Evolutionary conservation across 2,329 filamentous ascomycete species (phyloP), one percentile per base, ranked within the genome.

Genomic region (Ascochyta clinopodiicola): DNA sequence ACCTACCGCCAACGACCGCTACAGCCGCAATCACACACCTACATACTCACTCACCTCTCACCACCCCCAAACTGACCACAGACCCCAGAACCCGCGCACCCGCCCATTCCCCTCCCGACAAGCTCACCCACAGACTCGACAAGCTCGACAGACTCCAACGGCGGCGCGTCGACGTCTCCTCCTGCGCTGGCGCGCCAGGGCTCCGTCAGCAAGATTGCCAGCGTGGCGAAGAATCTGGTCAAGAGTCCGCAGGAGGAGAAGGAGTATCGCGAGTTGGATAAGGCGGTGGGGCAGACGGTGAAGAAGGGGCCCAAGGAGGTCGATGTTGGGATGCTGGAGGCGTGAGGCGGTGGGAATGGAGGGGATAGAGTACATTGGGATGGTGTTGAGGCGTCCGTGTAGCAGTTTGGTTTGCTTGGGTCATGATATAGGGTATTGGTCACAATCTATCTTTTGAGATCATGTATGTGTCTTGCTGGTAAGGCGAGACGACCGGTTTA

Each of bases 401-500:
- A 13, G 29, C 29, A 13, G 29, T 4, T 10, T 31, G 29, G 12
- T 13, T 10, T 31, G 29, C 29, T 15, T 31, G 29, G 29, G 3
- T 13, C 12, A 4, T 31, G 29, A 31, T 31, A 13, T 31, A 31
- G 10, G 29, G 29, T 31, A 15, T 31, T 31, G 29, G 12, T 15
- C 29, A 31, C 12, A 31, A 31, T 13, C 29, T 15, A 31, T 31
- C 29, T 1, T 15, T 31, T 31, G 10, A 13, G 29, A 31, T 5
- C 15, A 12, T 15, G 29, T 31, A 31, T 31, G 29, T 13, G 12
- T 13, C 5, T 31, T 13, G 12, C 3, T 31, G 12, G 12, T 12
- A 31, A 5, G 29, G 10, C 7, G 9, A 29, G 25, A 6, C 2
- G 29, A 6, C 15, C 13, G 15, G 19, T 25, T 70, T 56, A 80